A percentile compares a stretch with the other conserved stretches of the same genome.
Evolutionary conservation across 108 stramenopile genomes (phyloP).

Genomic region (Tribonema minus): DNA sequence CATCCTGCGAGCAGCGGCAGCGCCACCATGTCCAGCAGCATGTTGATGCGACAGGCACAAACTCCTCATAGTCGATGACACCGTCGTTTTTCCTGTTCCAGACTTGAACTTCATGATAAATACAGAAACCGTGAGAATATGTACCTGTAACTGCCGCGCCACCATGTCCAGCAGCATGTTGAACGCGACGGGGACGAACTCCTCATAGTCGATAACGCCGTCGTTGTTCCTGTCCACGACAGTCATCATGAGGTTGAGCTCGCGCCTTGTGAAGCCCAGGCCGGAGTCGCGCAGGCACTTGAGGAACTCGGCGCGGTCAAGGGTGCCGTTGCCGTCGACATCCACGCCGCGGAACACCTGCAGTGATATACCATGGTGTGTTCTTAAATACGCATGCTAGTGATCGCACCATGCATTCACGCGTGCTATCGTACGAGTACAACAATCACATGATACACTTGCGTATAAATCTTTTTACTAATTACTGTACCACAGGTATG

Average conservation of each 20-base stretch:
- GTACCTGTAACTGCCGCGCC: too few species aligned
- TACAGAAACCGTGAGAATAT: too few species aligned
- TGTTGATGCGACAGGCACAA: conserved; percentile 51
- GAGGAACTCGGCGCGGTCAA: conserved; percentile 48
- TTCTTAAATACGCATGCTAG: too few species aligned
- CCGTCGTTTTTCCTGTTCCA: conserved; percentile 50
- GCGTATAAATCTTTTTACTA: too few species aligned
- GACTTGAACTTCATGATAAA: too few species aligned
- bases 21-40: conserved; percentile 47
- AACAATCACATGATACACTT: too few species aligned
- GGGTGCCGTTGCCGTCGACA: conserved; percentile 33
- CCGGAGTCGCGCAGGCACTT: conserved; percentile 46
- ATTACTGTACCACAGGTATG: too few species aligned
- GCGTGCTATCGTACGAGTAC: too few species aligned
- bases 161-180: conserved; percentile 49
- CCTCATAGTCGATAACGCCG: conserved; percentile 54
- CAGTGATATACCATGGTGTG: too few species aligned
- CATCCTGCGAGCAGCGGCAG: not conserved
- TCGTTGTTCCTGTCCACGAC: conserved; percentile 53
- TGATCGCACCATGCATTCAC: too few species aligned
- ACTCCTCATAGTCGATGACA: conserved; percentile 53
- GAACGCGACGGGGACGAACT: conserved; percentile 56
- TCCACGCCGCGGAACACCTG: conserved; percentile 33
- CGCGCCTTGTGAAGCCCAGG: conserved; percentile 50
- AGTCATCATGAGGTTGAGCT: conserved; percentile 52